These are phyloP conservation scores for Phaffomyces opuntiae DNA, from an alignment of 805 yeast genomes.

Conservation along the genomic window DNA sequence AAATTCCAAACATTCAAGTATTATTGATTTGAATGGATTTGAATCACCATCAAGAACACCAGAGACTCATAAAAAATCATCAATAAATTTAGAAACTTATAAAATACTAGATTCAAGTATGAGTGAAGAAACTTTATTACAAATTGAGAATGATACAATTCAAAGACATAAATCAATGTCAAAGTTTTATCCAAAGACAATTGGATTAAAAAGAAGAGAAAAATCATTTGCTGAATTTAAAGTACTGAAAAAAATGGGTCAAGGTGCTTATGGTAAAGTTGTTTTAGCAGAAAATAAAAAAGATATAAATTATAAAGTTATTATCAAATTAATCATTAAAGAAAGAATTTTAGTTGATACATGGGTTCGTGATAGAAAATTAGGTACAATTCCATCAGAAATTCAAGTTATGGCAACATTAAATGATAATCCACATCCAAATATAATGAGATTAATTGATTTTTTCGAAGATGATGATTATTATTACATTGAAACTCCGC, in stretches of 20 bases:
- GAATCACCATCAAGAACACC: background rate
- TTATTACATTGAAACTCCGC: conserved; percentile 87
- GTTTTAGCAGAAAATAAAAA: conserved; percentile 64
- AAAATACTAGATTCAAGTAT: conserved; percentile 13
- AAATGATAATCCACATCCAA: conserved; percentile 74
- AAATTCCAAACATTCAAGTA: conserved; percentile 4
- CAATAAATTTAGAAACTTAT: conserved; percentile 9
- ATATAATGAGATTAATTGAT: conserved; percentile 78
- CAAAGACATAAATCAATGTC: conserved; percentile 31
- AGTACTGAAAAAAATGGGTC: conserved; percentile 76
- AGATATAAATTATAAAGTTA: conserved; percentile 58
- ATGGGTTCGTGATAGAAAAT: conserved; percentile 87
- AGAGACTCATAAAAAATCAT: conserved; percentile 5
- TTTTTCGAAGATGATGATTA: conserved; percentile 88
- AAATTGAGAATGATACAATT: conserved; percentile 39
- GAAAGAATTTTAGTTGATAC: conserved; percentile 93
- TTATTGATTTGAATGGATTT: conserved; percentile 1
- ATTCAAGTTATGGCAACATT: conserved; percentile 88
- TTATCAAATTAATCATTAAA: conserved; percentile 84
- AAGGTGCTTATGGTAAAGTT: conserved; percentile 96
- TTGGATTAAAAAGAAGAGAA: conserved; percentile 65
- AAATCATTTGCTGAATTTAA: conserved; percentile 67
- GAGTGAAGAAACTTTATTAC: conserved; percentile 36
- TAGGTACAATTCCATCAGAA: conserved; percentile 96
- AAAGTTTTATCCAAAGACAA: conserved; percentile 30